Conservation (phyloP, 495 filamentous ascomycete genomes). For the Xylaria nigripes region DNA sequence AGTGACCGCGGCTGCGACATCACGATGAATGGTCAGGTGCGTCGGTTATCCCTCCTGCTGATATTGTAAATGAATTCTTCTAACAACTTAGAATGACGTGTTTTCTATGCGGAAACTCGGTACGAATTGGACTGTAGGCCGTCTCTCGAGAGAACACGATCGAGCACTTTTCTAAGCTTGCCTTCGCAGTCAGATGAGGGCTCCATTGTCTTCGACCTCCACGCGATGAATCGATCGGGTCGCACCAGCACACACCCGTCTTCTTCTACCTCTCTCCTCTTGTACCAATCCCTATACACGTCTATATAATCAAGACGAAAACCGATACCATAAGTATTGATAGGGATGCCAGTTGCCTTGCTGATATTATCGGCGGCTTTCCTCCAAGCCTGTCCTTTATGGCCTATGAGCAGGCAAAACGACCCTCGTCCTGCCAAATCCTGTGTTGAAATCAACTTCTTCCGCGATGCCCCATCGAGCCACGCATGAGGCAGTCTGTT, state of each 20-base stretch:
- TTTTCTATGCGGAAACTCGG: neutral
- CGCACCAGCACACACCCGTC: conserved; percentile 43
- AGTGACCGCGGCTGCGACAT: too few relatives aligned
- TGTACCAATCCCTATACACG: conserved; percentile 45
- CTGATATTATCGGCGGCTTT: conserved; percentile 30
- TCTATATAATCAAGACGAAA: conserved; percentile 45
- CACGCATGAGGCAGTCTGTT: conserved; percentile 47
- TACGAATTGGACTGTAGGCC: neutral
- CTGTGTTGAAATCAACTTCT: conserved; percentile 38
- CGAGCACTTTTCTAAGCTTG: conserved; percentile 22
- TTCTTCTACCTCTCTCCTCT: conserved; percentile 39
- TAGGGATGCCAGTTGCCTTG: conserved; percentile 27
- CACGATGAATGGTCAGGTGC: neutral
- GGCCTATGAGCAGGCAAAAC: conserved; percentile 43
- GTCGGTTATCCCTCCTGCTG: neutral
- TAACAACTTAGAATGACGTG: too few relatives aligned
- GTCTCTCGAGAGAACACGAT: conserved; percentile 11
- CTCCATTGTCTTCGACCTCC: conserved; percentile 24
- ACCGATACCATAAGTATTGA: conserved; percentile 41
- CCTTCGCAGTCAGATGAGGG: conserved; percentile 13
- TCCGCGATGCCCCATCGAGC: conserved; percentile 38
- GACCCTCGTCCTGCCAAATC: conserved; percentile 45
- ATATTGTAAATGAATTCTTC: too few relatives aligned
- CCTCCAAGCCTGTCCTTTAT: conserved; percentile 45
- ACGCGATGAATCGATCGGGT: conserved; percentile 44